Conservation (phyloP, 495 filamentous ascomycete species). For the Glutinoglossum americanum region DNA sequence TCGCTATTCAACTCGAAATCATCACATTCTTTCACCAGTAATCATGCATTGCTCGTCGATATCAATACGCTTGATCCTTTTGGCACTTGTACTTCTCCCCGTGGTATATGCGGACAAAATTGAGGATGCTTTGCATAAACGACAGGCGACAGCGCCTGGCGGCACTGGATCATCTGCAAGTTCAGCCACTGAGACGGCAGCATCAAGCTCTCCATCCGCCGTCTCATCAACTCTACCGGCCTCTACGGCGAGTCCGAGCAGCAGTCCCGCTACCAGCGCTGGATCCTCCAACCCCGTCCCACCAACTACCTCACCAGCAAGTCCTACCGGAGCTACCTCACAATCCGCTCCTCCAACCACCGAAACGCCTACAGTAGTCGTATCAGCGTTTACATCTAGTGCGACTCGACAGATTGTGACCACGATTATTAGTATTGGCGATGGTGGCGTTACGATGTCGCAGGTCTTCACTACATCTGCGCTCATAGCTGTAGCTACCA, state of each 20-base stretch:
- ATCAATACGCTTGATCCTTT: not conserved
- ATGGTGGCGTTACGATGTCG: conserved; percentile 10
- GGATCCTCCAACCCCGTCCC: not conserved
- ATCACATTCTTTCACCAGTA: not conserved
- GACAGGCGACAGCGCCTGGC: not conserved
- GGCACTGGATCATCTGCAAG: conserved; percentile 3
- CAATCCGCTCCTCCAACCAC: not conserved
- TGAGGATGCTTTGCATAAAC: conserved; percentile 2
- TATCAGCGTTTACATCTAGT: conserved; percentile 14
- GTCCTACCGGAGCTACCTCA: not conserved
- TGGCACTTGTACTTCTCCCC: not conserved
- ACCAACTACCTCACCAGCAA: not conserved
- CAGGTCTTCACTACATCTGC: conserved; percentile 9
- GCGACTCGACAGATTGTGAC: conserved; percentile 10
- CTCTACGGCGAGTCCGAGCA: not conserved
- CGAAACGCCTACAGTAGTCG: not conserved
- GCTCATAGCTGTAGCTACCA: conserved; percentile 16
- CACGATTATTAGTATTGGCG: conserved; percentile 15
- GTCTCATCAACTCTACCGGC: not conserved
- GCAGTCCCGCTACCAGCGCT: not conserved
- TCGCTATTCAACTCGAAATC: not conserved
- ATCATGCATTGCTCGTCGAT: not conserved
- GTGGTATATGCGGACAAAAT: not conserved
- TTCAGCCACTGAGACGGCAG: not conserved
- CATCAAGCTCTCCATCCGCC: not conserved